phyloP scores from a whole-genome alignment of 352 stramenopile species.

The Globisporangium camurandrum region DNA sequence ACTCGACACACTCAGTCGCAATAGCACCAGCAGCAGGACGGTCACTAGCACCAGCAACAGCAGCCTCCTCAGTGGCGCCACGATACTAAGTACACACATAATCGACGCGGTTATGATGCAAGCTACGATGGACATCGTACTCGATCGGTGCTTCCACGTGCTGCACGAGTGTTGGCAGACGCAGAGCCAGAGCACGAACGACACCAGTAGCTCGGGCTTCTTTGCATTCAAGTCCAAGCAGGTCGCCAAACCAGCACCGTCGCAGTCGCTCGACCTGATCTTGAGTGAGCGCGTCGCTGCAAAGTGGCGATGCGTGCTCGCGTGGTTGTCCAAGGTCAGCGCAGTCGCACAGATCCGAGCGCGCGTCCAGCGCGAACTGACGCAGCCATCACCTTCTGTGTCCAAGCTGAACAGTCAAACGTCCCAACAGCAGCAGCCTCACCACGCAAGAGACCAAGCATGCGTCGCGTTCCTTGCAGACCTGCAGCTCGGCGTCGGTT shows the following conservation, averaged over 20 bases:
- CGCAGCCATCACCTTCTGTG: conserved; percentile 15
- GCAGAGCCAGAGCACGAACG: conserved; percentile 13
- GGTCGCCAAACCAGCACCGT: not conserved
- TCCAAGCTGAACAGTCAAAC: not conserved
- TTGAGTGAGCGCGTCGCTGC: conserved; percentile 14
- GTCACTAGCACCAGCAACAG: not conserved
- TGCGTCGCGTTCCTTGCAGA: conserved; percentile 31
- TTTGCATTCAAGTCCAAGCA: conserved; percentile 39
- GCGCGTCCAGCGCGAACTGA: conserved; percentile 36
- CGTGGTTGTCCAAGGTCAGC: conserved; percentile 11
- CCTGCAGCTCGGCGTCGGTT: conserved; percentile 27
- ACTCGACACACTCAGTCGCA: conserved; percentile 12
- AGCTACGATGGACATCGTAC: conserved; percentile 15
- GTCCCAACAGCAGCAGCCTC: not conserved
- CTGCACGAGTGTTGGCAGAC: conserved; percentile 37
- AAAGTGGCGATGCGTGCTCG: conserved; percentile 22
- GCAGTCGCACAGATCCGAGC: conserved; percentile 17
- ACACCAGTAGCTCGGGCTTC: conserved; percentile 22
- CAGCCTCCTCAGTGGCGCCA: no score
- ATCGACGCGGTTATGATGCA: not conserved
- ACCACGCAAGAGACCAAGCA: conserved; percentile 23
- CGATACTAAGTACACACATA: not conserved
- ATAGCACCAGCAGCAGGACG: not conserved
- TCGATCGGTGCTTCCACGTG: conserved; percentile 35
- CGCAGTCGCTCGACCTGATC: conserved; percentile 4